These are phyloP conservation scores for Penicillium sclerotigenum DNA, from an alignment of 2,329 filamentous ascomycete species.

Conservation along the genomic window DNA sequence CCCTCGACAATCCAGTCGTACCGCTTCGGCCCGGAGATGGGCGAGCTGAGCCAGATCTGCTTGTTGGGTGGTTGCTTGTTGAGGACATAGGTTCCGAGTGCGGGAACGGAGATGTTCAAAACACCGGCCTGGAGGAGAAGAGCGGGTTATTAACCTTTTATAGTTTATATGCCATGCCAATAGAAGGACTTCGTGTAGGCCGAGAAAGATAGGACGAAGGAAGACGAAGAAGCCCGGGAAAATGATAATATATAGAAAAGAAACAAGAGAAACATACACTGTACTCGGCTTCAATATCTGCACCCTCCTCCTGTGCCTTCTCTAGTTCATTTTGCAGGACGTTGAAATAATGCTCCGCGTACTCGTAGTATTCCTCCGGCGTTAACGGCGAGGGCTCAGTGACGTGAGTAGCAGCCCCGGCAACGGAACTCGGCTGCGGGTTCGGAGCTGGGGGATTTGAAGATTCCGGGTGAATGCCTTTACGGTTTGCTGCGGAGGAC, in stretches of 20 bases:
- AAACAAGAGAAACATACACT: constrained; percentile 57
- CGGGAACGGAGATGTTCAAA: constrained; percentile 68
- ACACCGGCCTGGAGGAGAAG: constrained; percentile 67
- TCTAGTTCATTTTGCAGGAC: constrained; percentile 62
- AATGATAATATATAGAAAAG: background rate
- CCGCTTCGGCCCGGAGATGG: constrained; percentile 84
- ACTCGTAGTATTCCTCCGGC: constrained; percentile 69
- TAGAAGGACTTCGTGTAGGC: background rate
- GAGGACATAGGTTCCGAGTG: constrained; percentile 79
- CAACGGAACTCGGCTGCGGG: constrained; percentile 40
- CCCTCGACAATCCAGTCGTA: constrained; percentile 79
- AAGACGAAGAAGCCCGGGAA: background rate
- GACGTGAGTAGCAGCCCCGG: constrained; percentile 41
- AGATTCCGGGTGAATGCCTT: constrained; percentile 61
- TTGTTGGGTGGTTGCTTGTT: constrained; percentile 99
- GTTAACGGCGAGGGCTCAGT: constrained; percentile 62
- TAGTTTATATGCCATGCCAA: background rate
- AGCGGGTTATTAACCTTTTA: background rate
- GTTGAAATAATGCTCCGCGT: constrained; percentile 72
- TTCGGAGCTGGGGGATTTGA: constrained; percentile 50
- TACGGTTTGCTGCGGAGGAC: constrained; percentile 34
- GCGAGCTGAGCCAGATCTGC: constrained; percentile 94
- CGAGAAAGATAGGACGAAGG: background rate
- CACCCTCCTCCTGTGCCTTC: constrained; percentile 66
- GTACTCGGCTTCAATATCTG: constrained; percentile 82